Conservation (phyloP, 2,329 filamentous ascomycete species). For the Alternaria solani region DNA sequence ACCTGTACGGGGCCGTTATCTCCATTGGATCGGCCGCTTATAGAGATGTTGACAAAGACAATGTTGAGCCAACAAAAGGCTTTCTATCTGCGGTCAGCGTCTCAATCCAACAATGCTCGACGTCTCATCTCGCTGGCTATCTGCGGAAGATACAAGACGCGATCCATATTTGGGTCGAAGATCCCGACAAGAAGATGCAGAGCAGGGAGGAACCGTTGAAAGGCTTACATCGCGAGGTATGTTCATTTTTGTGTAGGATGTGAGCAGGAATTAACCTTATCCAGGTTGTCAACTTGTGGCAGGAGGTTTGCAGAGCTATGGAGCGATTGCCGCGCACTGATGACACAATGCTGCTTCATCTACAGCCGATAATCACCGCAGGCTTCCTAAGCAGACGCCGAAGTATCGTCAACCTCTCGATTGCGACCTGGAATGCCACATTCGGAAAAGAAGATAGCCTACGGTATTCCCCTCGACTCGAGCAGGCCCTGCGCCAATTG, state of each 20-base stretch:
- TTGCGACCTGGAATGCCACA: slow-evolving; percentile 73
- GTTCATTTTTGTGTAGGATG: neutral
- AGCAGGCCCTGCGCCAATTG: slow-evolving; percentile 68
- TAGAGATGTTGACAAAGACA: slow-evolving; percentile 49
- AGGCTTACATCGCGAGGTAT: slow-evolving; percentile 37
- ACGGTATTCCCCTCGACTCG: slow-evolving; percentile 71
- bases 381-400: slow-evolving; percentile 63
- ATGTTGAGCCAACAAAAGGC: slow-evolving; percentile 51
- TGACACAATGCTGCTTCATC: slow-evolving; percentile 61
- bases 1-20: slow-evolving; percentile 69
- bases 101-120: slow-evolving; percentile 51
- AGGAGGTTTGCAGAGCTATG: slow-evolving; percentile 60
- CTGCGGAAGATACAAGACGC: slow-evolving; percentile 69
- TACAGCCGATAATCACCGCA: slow-evolving; percentile 61
- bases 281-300: slow-evolving; percentile 52
- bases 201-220: slow-evolving; percentile 30
- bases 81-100: slow-evolving; percentile 64
- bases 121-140: slow-evolving; percentile 62
- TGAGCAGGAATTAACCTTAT: slow-evolving; percentile 19
- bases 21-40: slow-evolving; percentile 66
- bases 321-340: slow-evolving; percentile 67
- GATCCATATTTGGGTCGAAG: slow-evolving; percentile 70
- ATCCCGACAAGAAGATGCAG: slow-evolving; percentile 53
- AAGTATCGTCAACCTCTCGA: slow-evolving; percentile 60
- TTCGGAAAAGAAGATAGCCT: slow-evolving; percentile 69